phyloP scores from a whole-genome alignment of 2,329 filamentous ascomycete genomes.

The Microdochium paspali region DNA sequence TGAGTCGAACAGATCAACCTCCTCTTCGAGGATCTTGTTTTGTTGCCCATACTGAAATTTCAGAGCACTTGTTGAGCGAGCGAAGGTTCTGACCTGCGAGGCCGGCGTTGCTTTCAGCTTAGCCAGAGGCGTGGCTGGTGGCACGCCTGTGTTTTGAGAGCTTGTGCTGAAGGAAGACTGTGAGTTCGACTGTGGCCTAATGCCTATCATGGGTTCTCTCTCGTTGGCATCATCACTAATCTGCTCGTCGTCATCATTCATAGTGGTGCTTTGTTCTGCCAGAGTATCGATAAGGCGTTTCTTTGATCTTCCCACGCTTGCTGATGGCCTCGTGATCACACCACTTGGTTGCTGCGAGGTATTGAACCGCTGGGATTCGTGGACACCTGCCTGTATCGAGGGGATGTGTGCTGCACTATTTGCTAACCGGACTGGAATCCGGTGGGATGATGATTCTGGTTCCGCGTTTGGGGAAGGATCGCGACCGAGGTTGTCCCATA shows the following conservation, averaged over 20 bases:
- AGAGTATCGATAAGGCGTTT: constrained; percentile 19
- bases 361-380: constrained; percentile 6
- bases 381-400: constrained; percentile 6
- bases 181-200: constrained; percentile 7
- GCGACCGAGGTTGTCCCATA: constrained; percentile 4
- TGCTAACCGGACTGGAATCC: constrained; percentile 17
- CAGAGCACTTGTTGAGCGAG: constrained; percentile 17
- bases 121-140: constrained; percentile 13
- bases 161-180: constrained; percentile 9
- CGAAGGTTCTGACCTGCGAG: constrained; percentile 14
- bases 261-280: constrained; percentile 15
- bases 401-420: not conserved
- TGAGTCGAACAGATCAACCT: constrained; percentile 18
- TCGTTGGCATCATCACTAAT: constrained; percentile 8
- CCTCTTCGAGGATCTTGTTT: constrained; percentile 18
- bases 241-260: constrained; percentile 7
- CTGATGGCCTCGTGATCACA: not conserved
- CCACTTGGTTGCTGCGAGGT: not conserved
- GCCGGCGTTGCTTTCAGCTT: constrained; percentile 9
- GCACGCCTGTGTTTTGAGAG: constrained; percentile 4
- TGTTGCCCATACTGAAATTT: constrained; percentile 22
- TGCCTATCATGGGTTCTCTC: constrained; percentile 8
- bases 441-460: constrained; percentile 8
- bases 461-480: constrained; percentile 4
- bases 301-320: constrained; percentile 11